phyloP scores from a whole-genome alignment of 345 rosid genomes.

The Bruguiera sexangula region DNA sequence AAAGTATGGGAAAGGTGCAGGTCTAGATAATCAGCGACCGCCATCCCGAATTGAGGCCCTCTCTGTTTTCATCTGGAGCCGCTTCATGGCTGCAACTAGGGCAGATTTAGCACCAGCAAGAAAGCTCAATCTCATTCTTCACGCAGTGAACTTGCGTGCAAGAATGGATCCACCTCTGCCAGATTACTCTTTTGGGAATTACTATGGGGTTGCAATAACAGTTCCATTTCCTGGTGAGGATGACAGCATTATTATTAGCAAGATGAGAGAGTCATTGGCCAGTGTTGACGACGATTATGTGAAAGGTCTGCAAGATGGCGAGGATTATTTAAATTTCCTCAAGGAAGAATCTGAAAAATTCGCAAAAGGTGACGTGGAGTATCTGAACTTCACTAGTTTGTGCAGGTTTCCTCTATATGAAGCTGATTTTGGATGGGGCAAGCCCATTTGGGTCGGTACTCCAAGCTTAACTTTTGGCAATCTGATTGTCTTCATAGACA shows the following conservation, averaged over 20 bases:
- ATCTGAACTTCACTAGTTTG: conserved; percentile 31
- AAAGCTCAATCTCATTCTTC: conserved; percentile 22
- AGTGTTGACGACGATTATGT: no score
- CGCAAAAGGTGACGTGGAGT: conserved; percentile 23
- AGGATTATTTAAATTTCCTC: not conserved
- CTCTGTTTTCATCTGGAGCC: conserved; percentile 42
- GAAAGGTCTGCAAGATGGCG: no score
- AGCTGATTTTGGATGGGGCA: conserved; percentile 45
- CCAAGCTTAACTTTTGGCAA: conserved; percentile 26
- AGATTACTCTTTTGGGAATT: conserved; percentile 37
- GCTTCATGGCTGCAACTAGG: conserved; percentile 33
- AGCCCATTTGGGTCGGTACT: conserved; percentile 12
- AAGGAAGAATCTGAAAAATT: conserved; percentile 11
- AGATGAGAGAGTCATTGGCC: no score
- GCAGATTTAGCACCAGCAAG: conserved; percentile 6
- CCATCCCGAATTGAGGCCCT: conserved; percentile 43
- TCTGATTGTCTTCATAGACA: conserved; percentile 39
- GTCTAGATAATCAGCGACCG: not conserved
- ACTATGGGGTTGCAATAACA: no score
- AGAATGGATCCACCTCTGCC: conserved; percentile 27
- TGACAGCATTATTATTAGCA: no score
- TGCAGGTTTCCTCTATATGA: conserved; percentile 41
- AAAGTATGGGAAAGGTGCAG: not conserved
- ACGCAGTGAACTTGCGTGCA: conserved; percentile 40
- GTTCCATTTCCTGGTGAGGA: no score